Conservation (phyloP, 768 basidiomycete genomes). For the Nidula microcarpa region DNA sequence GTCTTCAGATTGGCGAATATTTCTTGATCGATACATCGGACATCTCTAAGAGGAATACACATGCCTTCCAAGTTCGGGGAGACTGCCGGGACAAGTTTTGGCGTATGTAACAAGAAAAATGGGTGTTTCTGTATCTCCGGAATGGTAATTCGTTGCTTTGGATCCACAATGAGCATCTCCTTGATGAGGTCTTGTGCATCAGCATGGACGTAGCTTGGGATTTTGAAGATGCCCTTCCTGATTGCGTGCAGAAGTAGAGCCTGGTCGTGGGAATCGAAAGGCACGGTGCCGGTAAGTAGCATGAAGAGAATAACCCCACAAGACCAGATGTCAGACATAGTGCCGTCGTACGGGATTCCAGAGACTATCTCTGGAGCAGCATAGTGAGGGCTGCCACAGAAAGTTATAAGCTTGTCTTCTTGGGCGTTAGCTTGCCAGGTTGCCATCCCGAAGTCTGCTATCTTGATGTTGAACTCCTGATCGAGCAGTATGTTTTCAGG, state of each 20-base stretch:
- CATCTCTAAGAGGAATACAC: slow-evolving; percentile 60
- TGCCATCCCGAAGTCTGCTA: slow-evolving; percentile 96
- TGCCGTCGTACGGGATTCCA: slow-evolving; percentile 81
- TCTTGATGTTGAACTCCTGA: slow-evolving; percentile 94
- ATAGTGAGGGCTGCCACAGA: slow-evolving; percentile 96
- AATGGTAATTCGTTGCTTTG: slow-evolving; percentile 76
- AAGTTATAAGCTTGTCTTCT: slow-evolving; percentile 35
- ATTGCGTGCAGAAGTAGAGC: slow-evolving; percentile 79
- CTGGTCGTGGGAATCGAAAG: slow-evolving; percentile 90
- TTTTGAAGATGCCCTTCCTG: slow-evolving; percentile 64
- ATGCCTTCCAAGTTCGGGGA: slow-evolving; percentile 65
- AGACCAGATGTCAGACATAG: slow-evolving; percentile 93
- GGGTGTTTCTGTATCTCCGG: slow-evolving; percentile 76
- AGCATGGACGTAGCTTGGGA: slow-evolving; percentile 68
- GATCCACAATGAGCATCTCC: slow-evolving; percentile 79
- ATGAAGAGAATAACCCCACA: slow-evolving; percentile 93
- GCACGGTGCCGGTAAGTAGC: slow-evolving; percentile 81
- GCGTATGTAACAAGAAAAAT: slow-evolving; percentile 62
- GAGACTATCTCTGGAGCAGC: slow-evolving; percentile 90
- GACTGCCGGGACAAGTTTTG: slow-evolving; percentile 31
- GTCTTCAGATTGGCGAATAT: slow-evolving; percentile 89
- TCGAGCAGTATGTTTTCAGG: slow-evolving; percentile 95
- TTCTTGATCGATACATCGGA: slow-evolving; percentile 77
- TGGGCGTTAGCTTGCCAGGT: slow-evolving; percentile 50
- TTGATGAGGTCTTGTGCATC: slow-evolving; percentile 74